Conservation (phyloP, 2,329 filamentous ascomycete genomes). For the Zymoseptoria ardabiliae region DNA sequence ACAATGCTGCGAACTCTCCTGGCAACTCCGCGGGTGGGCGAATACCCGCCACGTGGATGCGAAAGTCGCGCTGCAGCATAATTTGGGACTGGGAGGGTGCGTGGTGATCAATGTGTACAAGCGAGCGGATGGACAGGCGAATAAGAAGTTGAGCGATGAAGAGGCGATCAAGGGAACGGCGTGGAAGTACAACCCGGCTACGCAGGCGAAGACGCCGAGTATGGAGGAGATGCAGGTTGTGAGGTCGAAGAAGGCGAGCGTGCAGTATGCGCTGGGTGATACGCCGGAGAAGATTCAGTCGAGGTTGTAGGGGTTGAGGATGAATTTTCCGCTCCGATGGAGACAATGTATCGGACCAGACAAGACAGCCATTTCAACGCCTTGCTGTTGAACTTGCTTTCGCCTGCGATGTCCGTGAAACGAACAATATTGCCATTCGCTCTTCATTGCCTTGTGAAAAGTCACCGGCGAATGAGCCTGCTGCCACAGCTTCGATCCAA, state of each 20-base stretch:
- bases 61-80: constrained; percentile 76
- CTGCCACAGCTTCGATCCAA: no score
- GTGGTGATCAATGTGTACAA: constrained; percentile 86
- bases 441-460: no score
- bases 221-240: constrained; percentile 61
- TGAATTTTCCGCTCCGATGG: no score
- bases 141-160: constrained; percentile 52
- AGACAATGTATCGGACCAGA: no score
- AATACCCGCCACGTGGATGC: constrained; percentile 72
- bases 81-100: constrained; percentile 83
- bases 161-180: constrained; percentile 59
- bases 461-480: no score
- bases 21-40: constrained; percentile 88
- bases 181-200: constrained; percentile 86
- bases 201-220: constrained; percentile 83
- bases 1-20: constrained; percentile 89
- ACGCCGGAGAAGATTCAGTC: constrained; percentile 65
- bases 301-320: constrained; percentile 45
- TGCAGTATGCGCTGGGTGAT: constrained; percentile 72
- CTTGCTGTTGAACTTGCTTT: no score
- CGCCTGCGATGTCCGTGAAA: no score
- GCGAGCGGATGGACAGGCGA: constrained; percentile 66
- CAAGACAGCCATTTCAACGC: no score
- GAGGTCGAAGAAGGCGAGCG: constrained; percentile 60
- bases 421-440: no score